Conservation (phyloP, 148 eudicot species). For the Chenopodium suecicum region DNA sequence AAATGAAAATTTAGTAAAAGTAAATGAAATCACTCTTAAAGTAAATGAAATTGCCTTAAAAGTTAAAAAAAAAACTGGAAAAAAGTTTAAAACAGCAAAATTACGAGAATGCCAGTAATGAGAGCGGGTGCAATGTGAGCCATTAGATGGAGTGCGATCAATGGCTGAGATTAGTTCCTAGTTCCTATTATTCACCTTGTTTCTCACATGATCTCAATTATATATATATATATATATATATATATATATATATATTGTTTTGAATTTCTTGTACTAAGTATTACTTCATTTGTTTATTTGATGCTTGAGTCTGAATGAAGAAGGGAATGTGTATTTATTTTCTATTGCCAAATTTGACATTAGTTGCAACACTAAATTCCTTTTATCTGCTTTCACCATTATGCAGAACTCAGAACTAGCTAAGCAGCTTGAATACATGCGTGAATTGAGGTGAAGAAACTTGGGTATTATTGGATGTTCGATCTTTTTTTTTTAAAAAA, state of each 20-base stretch:
- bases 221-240: no score
- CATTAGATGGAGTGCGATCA: no score
- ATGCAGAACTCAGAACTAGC: constrained; percentile 73
- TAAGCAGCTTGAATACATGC: constrained; percentile 85
- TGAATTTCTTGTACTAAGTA: background rate
- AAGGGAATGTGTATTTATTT: background rate
- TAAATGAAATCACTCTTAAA: no score
- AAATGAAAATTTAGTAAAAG: no score
- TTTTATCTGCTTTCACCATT: constrained; percentile 12
- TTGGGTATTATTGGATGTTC: background rate
- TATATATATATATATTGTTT: background rate
- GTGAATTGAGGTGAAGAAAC: constrained; percentile 20
- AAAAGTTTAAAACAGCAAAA: no score
- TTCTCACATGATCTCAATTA: no score
- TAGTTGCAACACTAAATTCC: constrained; percentile 7
- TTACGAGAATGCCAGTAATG: no score
- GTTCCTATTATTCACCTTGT: no score
- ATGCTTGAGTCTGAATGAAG: background rate
- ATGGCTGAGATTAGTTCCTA: no score
- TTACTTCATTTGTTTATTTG: background rate
- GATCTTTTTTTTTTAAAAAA: constrained; percentile 11
- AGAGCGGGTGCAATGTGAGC: no score
- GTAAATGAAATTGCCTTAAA: no score
- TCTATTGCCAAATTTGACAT: background rate
- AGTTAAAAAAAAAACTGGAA: no score